Evolutionary conservation across 75 land plant species (phyloP).

Genomic region (Azolla pinnata): DNA sequence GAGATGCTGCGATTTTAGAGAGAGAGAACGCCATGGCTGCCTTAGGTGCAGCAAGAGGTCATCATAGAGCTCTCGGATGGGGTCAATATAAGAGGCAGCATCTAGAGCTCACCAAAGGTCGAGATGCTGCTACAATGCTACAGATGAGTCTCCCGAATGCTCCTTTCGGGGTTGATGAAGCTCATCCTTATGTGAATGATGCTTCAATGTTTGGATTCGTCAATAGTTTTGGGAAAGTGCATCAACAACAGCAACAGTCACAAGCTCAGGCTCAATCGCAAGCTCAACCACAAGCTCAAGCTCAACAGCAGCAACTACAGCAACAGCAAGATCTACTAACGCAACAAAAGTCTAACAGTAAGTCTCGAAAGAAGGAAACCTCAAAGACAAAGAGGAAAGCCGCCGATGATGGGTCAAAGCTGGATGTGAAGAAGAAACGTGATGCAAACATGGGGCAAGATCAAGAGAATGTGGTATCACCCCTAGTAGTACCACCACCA

Average conservation of each 20-base stretch:
- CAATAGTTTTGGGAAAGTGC: background rate
- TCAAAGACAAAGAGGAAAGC: slow-evolving; percentile 2
- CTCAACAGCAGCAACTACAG: too few relatives aligned
- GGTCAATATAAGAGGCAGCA: slow-evolving; percentile 8
- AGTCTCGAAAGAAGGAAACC: background rate
- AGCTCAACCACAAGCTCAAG: too few relatives aligned
- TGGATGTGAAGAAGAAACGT: background rate
- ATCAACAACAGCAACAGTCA: background rate
- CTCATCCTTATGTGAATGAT: background rate
- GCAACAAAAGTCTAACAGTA: background rate
- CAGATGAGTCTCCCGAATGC: slow-evolving; percentile 5
- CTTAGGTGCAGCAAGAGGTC: slow-evolving; percentile 14
- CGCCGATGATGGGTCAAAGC: background rate
- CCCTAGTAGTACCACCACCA: background rate
- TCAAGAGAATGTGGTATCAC: background rate
- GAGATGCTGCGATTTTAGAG: slow-evolving; percentile 26
- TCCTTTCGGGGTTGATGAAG: background rate
- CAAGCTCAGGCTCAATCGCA: background rate
- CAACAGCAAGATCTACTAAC: too few relatives aligned
- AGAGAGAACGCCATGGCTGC: slow-evolving; percentile 30
- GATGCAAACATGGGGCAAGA: background rate
- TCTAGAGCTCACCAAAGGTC: background rate
- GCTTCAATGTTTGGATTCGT: background rate
- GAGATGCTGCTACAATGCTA: background rate
- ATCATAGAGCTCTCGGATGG: slow-evolving; percentile 14